Percentiles rank a stretch among this genome's conserved stretches.
Conservation (phyloP, 306 rosid species). For the Vigna nakashimae region DNA sequence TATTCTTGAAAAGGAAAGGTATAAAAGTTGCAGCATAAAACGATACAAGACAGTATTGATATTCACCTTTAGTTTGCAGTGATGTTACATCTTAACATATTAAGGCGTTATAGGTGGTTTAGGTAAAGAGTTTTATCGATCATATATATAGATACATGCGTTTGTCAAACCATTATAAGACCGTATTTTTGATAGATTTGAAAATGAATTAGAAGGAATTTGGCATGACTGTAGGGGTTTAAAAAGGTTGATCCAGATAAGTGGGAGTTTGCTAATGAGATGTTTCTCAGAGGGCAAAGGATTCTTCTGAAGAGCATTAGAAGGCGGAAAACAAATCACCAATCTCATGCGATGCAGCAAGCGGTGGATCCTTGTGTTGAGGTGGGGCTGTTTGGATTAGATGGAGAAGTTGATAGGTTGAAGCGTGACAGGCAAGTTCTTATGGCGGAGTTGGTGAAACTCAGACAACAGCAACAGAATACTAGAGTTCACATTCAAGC, state of each 20-base stretch:
- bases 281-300: conserved; percentile 81
- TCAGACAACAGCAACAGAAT: conserved; percentile 73
- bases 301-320: conserved; percentile 74
- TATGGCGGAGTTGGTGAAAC: conserved; percentile 75
- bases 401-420: conserved; percentile 63
- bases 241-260: conserved; percentile 83
- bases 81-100: conserved; percentile 1
- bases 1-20: conserved; percentile 36
- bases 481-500: conserved; percentile 54
- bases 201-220: conserved; percentile 39
- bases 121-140: background rate
- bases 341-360: conserved; percentile 52
- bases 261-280: conserved; percentile 92
- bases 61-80: background rate
- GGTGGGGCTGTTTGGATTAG: conserved; percentile 75
- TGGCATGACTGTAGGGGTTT: conserved; percentile 72
- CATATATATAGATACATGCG: background rate
- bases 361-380: conserved; percentile 67
- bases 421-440: conserved; percentile 72
- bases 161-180: conserved; percentile 5
- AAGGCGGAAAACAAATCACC: conserved; percentile 62
- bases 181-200: conserved; percentile 22
- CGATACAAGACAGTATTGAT: background rate
- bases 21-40: conserved; percentile 1
- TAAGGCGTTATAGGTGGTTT: background rate